phyloP scores from a whole-genome alignment of 1,284 basidiomycete species.

The Moniliophthora roreri region DNA sequence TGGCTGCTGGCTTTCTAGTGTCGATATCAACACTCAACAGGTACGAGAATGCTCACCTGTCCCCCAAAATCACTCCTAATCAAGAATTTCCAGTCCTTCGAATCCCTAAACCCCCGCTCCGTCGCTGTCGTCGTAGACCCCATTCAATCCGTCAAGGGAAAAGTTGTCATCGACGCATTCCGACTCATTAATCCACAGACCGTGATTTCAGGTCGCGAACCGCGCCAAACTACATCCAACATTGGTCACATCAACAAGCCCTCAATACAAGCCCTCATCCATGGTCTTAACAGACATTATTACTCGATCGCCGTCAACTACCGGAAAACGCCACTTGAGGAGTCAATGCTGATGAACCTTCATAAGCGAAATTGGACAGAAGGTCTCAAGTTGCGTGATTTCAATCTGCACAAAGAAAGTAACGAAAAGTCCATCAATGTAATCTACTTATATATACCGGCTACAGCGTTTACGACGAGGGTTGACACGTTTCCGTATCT shows the following conservation, averaged over 20 bases:
- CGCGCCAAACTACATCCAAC: conserved; percentile 96
- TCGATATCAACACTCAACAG: conserved; percentile 99
- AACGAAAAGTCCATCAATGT: conserved; percentile 95
- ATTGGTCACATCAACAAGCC: conserved; percentile 99
- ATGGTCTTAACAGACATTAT: conserved; percentile 95
- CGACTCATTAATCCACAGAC: conserved; percentile 90
- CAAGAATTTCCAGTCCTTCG: conserved; percentile 76
- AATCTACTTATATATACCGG: too few species aligned
- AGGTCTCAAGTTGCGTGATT: conserved; percentile 88
- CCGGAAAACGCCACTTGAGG: conserved; percentile 95
- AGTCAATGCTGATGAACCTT: conserved; percentile 97
- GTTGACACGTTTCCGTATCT: conserved; percentile 20
- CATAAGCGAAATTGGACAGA: conserved; percentile 99
- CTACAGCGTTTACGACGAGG: conserved; percentile 7
- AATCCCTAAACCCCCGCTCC: conserved; percentile 91
- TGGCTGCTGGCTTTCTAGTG: conserved; percentile 98
- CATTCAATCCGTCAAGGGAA: conserved; percentile 98
- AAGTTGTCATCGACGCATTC: conserved; percentile 99
- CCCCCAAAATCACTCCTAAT: conserved; percentile 7
- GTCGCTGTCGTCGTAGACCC: conserved; percentile 99
- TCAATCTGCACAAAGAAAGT: conserved; percentile 78
- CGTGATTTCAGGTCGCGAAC: conserved; percentile 89
- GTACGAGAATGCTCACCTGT: conserved; percentile 39
- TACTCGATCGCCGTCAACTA: conserved; percentile 97
- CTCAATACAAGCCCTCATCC: conserved; percentile 94